Percentiles rank a stretch among this genome's conserved stretches.
Evolutionary conservation across 768 basidiomycete species (phyloP).

Genomic region (Rhizopogon sp.): DNA sequence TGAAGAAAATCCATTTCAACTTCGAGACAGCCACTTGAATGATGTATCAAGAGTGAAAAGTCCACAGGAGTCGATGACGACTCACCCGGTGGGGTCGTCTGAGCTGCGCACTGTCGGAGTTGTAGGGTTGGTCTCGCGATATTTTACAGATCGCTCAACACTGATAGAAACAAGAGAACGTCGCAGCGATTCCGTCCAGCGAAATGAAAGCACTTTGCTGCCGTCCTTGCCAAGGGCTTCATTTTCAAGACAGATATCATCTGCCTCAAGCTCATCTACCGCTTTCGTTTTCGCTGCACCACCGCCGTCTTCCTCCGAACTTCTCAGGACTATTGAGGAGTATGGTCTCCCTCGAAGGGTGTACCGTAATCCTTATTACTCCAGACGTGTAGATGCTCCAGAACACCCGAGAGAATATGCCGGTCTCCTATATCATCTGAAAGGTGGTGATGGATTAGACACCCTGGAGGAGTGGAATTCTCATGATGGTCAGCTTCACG

Average conservation of each 20-base stretch:
- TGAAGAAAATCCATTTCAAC: neutral
- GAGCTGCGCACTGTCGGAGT: neutral
- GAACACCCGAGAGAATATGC: slow-evolving; percentile 69
- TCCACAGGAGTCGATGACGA: neutral
- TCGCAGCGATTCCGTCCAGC: neutral
- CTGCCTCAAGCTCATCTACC: slow-evolving; percentile 4
- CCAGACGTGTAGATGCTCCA: slow-evolving; percentile 64
- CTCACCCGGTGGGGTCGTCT: neutral
- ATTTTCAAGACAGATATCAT: neutral
- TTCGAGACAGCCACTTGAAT: neutral
- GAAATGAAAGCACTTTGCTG: neutral
- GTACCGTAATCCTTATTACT: slow-evolving; percentile 81
- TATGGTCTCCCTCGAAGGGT: slow-evolving; percentile 51
- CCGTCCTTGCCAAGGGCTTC: neutral
- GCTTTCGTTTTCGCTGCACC: slow-evolving; percentile 40
- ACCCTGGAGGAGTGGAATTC: slow-evolving; percentile 58
- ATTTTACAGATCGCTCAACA: slow-evolving; percentile 11
- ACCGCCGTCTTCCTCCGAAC: slow-evolving; percentile 47
- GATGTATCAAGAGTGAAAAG: neutral
- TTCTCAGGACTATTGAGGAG: slow-evolving; percentile 39
- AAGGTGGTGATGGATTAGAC: slow-evolving; percentile 54
- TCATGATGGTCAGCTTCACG: slow-evolving; percentile 3
- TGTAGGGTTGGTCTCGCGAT: neutral
- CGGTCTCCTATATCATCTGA: slow-evolving; percentile 68
- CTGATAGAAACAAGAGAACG: neutral